A percentile compares a stretch with the other conserved stretches of the same genome.
Evolutionary conservation across 176 grass and related monocot species (phyloP).

Genomic region (Avena eriantha): DNA sequence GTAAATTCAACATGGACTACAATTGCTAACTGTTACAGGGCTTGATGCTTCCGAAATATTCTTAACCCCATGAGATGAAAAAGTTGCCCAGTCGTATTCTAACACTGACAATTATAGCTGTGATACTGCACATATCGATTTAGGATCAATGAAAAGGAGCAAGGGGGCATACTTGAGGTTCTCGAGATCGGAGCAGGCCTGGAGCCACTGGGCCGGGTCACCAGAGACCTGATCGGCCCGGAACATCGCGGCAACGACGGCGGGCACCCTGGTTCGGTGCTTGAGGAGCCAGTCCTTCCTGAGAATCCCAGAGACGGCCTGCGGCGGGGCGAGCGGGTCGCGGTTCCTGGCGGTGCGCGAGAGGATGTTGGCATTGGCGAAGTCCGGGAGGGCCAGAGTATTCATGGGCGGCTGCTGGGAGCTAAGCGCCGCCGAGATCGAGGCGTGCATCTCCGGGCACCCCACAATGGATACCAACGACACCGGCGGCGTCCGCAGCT

Average conservation of each 20-base stretch:
- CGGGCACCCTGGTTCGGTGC: conserved; percentile 79
- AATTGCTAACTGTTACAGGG: conserved; percentile 9
- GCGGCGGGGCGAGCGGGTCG: conserved; percentile 79
- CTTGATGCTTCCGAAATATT: neutral
- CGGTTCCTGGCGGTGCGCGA: conserved; percentile 64
- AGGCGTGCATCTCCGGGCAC: conserved; percentile 91
- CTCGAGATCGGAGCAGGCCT: conserved; percentile 98
- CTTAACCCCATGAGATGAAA: conserved; percentile 25
- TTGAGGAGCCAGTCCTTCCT: conserved; percentile 96
- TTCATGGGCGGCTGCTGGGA: conserved; percentile 85
- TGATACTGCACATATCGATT: conserved; percentile 29
- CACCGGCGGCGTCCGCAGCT: conserved; percentile 91
- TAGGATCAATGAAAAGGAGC: conserved; percentile 43
- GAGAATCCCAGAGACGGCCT: conserved; percentile 66
- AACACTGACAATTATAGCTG: conserved; percentile 24
- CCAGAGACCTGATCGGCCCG: conserved; percentile 82
- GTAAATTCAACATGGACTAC: neutral
- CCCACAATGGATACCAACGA: conserved; percentile 77
- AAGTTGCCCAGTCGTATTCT: conserved; percentile 9
- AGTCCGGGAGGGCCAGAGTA: conserved; percentile 82
- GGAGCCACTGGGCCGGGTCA: conserved; percentile 93
- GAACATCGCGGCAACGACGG: conserved; percentile 72
- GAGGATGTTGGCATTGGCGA: conserved; percentile 77
- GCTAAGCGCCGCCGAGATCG: conserved; percentile 87
- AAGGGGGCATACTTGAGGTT: conserved; percentile 82